Base-by-base conservation (phyloP, 2,329 filamentous ascomycete genomes). In the Phialophora tarda region DNA sequence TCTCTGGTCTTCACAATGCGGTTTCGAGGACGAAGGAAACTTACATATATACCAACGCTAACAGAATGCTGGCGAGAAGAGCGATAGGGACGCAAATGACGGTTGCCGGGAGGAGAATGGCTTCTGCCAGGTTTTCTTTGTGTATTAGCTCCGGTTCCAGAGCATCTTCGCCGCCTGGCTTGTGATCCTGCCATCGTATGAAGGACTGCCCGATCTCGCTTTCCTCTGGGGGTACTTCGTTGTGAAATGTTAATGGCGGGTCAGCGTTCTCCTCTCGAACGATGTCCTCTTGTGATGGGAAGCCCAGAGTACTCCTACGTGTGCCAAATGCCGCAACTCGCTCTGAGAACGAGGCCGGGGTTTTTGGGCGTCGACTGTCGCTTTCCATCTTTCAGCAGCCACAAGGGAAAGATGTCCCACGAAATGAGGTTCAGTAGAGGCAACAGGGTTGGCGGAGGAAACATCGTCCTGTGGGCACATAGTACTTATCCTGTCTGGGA, bases 51-150 rank as follows among this genome's bases (percentile, higher is more conserved):
- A 68, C 59, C 38, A 69, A 47, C 6, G 24, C 59, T 12, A 70
- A 54, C 6, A 68, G 44, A 24, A 44, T 57, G 30, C 41, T 60
- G 17, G 66, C 56, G 3, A 70, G 59, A 14, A 66, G 64, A 7
- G 59, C 51, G 38, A 70, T 62, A 23, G 68, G 68, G 11, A 69
- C 26, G 44, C 53, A 65, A 32, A 70, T 62, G 23, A 61, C 51
- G 5, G 62, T 21, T 17, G 66, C 48, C 6, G 68, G 68, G 17
- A 59, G 55, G 28, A 69, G 14, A 11, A 69, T 38, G 26, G 62
- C 34, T 26, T 61, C n/a, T 23, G 34, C 8, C 2, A 38, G 30
- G 47, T 53, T 61, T 61, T 53, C 47, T 12, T 50, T 48, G 3
- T 21, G 17, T 6, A 30, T 17, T 12, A 57, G 11, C 41, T 56